Base-by-base conservation (phyloP, 139 green algal species). In the Mesotaenium endlicherianum region DNA sequence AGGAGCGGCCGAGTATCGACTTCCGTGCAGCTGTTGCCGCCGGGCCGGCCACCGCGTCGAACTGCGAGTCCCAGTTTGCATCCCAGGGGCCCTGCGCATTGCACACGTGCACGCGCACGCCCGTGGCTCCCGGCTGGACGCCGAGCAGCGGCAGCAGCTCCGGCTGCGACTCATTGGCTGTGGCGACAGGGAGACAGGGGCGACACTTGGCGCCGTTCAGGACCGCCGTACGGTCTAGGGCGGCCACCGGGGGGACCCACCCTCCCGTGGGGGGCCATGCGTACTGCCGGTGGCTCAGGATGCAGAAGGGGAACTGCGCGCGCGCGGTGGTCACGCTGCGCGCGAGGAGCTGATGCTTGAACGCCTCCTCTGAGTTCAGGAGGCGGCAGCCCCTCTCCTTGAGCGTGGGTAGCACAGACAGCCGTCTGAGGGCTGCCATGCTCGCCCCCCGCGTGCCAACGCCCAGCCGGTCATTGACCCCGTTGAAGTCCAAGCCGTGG, bases 141-240 rank as follows among this genome's bases (percentile, higher is more conserved):
- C n/a, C n/a, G 44, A 78, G 41, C 17, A 36, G 4, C 5, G 34
- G 70, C 5, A 60, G 44, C 16, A 6, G 5, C 41, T 49, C 36
- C 5, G 34, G 74, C 75, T 80, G 11, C n/a, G 55, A 17, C 71
- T 83, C 4, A 14, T 69, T 34, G 41, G n/a, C 47, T 3, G 31
- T 72, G 34, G 11, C 11, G 20, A 17, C 1, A 2, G 75, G 74
- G 1, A 26, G 57, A 75, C 81, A 87, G 8, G 81, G 81, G 16
- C 45, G 20, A 39, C 81, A 87, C 41, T 87, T 85, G 30, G 58
- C 81, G 36, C 81, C 81, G 41, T 87, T 87, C 38, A 87, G 55
- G 16, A 44, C 26, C 58, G 36, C 72, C 2, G 26, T 20, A 38
- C 74, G 60, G 17, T n/a, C 31, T 3, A 87, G 36, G 14, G 72